These are phyloP conservation scores for Leptodontidium sp. DNA, from an alignment of 2,329 filamentous ascomycete species.

Conservation along the genomic window DNA sequence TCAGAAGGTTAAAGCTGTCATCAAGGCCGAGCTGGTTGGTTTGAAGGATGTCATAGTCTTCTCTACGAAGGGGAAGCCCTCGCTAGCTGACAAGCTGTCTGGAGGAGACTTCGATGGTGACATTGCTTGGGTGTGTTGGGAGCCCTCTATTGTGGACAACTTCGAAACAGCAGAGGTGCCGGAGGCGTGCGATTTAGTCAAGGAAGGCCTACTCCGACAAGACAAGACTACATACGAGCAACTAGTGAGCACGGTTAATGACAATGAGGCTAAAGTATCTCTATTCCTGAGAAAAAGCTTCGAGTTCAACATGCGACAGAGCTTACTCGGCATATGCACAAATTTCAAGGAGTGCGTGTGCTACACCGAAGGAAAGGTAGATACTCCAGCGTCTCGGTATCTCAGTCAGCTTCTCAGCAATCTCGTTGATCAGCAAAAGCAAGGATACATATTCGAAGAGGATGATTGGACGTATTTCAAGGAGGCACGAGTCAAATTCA, in stretches of 20 bases:
- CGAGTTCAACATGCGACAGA: conserved; percentile 63
- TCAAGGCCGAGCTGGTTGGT: conserved; percentile 66
- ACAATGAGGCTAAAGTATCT: conserved; percentile 28
- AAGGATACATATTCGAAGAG: conserved; percentile 58
- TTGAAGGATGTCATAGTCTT: conserved; percentile 86
- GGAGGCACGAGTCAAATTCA: conserved; percentile 14
- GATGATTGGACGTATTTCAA: conserved; percentile 52
- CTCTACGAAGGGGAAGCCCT: conserved; percentile 64
- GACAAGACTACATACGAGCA: conserved; percentile 51
- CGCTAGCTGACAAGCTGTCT: conserved; percentile 75
- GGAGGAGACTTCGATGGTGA: conserved; percentile 88
- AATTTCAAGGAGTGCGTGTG: conserved; percentile 68
- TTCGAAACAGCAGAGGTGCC: conserved; percentile 69
- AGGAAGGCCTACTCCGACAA: conserved; percentile 59
- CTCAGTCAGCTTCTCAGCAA: conserved; percentile 61
- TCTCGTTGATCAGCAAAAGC: conserved; percentile 66
- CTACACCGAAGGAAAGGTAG: conserved; percentile 64
- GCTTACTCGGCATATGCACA: conserved; percentile 70
- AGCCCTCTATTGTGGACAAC: conserved; percentile 67
- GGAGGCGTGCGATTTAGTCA: conserved; percentile 53
- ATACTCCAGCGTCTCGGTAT: conserved; percentile 52
- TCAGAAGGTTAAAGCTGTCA: conserved; percentile 70
- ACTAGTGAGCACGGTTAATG: conserved; percentile 24
- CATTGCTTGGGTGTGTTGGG: conserved; percentile 80
- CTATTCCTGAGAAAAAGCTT: conserved; percentile 63